Base-by-base conservation (phyloP, 192 early-diverging fungal species). In the Umbelopsis ramanniana region DNA sequence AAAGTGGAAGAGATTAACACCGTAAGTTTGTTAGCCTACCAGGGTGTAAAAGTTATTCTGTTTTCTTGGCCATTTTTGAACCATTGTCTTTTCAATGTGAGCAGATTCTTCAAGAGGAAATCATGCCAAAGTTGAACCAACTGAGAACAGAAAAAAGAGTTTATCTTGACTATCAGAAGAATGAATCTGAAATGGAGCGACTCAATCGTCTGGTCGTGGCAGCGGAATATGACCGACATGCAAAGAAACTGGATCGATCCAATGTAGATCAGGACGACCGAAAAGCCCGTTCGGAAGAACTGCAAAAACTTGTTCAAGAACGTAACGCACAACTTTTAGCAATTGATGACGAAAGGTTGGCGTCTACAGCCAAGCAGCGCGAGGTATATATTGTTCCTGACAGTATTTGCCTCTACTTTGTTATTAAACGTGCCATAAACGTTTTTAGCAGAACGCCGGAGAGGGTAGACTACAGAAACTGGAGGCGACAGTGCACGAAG, bases 91-190 rank as follows among this genome's bases (percentile, higher is more conserved):
- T 38, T 21, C 38, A 11, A 9, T 26, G 19, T 63, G 14, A 0
- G 8, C 77, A 94, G 86, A 84, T 97, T 60, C 84, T 99, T 35
- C 74, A 85, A 7, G 92, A 93, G 70, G 96, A 98, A 72, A 98
- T 99, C 74, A 88, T 82, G 21, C 97, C 98, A 21, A 96, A 96
- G 74, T 85, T 99, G 2, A 93, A 97, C 76, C 89, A 93, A 72
- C 84, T 98, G 43, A 86, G 97, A 40, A 86, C 87, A 14, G 90
- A 96, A 72, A 98, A 97, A 75, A 82, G 92, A 67, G 87, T 88
- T 9, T 97, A 93, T 72, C 77, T 98, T 11, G 98, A 99, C 73
- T 98, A 90, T 75, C 94, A 97, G 78, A 96, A 96, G 76, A 89
- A 95, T 17, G 92, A 95, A 72, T 86, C 90, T 9, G 97, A 99